phyloP scores from a whole-genome alignment of 2,329 filamentous ascomycete genomes.

The Aspergillus sojae region DNA sequence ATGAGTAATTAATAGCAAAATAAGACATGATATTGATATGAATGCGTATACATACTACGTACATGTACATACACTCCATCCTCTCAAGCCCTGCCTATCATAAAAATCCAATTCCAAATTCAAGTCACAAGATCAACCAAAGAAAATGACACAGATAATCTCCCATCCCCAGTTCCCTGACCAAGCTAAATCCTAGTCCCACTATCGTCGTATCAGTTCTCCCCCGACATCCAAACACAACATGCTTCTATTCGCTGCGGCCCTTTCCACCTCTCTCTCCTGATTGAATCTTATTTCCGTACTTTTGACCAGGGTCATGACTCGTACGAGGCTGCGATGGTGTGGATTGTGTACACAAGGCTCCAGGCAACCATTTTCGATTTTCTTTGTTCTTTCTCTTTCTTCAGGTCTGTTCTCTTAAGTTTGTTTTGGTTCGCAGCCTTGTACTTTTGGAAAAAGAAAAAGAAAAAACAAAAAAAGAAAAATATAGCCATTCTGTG shows the following conservation, averaged over 20 bases:
- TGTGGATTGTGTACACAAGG: neutral
- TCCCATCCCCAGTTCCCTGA: too few species aligned
- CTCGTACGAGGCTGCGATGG: neutral
- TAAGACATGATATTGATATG: neutral
- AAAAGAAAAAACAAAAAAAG: neutral
- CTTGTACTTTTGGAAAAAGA: neutral
- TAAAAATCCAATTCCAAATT: too few species aligned
- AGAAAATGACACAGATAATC: too few species aligned
- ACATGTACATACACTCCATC: too few species aligned
- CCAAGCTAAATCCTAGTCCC: too few species aligned
- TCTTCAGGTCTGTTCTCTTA: too few species aligned
- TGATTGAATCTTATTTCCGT: neutral
- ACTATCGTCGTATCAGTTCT: neutral
- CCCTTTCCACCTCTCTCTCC: neutral
- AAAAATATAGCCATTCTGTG: too few species aligned
- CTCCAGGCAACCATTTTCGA: neutral
- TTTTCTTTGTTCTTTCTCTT: neutral
- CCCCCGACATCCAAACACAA: neutral
- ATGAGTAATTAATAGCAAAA: too few species aligned
- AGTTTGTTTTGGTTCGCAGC: too few species aligned
- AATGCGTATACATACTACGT: neutral
- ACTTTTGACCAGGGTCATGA: neutral
- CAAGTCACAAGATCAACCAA: too few species aligned
- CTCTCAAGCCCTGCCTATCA: too few species aligned
- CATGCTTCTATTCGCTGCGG: neutral